These are phyloP conservation scores for Pseudocercospora eumusae DNA, from an alignment of 2,329 filamentous ascomycete species.

Conservation along the genomic window DNA sequence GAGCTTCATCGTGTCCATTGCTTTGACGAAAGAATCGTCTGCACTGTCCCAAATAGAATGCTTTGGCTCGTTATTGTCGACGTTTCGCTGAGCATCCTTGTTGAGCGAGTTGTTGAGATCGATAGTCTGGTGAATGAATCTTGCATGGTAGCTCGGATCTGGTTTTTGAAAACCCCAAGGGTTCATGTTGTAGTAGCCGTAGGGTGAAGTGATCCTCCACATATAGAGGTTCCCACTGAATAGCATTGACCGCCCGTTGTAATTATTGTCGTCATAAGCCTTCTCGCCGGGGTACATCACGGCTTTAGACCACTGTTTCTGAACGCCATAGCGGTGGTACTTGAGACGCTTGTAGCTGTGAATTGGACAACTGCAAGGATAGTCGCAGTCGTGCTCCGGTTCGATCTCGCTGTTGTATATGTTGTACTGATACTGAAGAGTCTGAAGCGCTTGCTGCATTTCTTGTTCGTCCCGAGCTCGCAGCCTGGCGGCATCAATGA, in stretches of 20 bases:
- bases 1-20: constrained; percentile 37
- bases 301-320: constrained; percentile 49
- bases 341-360: constrained; percentile 46
- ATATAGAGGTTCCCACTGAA: constrained; percentile 43
- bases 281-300: constrained; percentile 50
- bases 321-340: constrained; percentile 41
- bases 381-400: constrained; percentile 49
- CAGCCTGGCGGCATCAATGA: constrained; percentile 43
- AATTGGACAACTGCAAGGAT: constrained; percentile 45
- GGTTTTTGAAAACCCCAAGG: constrained; percentile 34
- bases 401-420: constrained; percentile 53
- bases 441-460: constrained; percentile 48
- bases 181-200: constrained; percentile 35
- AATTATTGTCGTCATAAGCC: constrained; percentile 37
- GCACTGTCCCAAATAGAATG: constrained; percentile 43
- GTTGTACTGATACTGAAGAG: constrained; percentile 42
- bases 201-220: constrained; percentile 40
- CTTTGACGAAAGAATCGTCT: constrained; percentile 33
- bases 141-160: constrained; percentile 39
- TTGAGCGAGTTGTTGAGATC: constrained; percentile 43
- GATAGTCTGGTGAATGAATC: constrained; percentile 43
- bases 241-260: constrained; percentile 20
- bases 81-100: constrained; percentile 39
- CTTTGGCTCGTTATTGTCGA: constrained; percentile 42
- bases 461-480: constrained; percentile 49